Evolutionary conservation across 768 basidiomycete genomes (phyloP), one percentile per base, ranked within the genome.

Genomic region (Suillus fuscotomentosus): DNA sequence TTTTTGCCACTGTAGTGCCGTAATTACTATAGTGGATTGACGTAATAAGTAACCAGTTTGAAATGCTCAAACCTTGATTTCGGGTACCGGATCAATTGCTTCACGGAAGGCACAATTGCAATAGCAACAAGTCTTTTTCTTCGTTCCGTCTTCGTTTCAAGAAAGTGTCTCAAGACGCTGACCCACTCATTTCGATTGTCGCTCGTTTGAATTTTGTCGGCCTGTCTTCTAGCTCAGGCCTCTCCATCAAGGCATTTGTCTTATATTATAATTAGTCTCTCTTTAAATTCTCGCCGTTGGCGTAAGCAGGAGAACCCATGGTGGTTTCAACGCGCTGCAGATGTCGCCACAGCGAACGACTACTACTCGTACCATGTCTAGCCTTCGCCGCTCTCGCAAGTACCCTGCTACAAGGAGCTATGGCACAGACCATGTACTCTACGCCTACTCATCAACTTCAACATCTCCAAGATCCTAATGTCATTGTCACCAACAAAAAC

Each of bases 401-500:
- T 27, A 42, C 15, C 39, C 17, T 59, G 17, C 24, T 59, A 27
- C 57, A 59, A 41, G 57, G 57, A 31, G 57, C 57, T 42, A 59
- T 59, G 39, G 57, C 57, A 20, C 57, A 59, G 17, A 42, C 41
- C 41, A 27, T 41, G 24, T 20, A 59, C 24, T 31, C 57, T 6
- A 20, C 9, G 17, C 10, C 39, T 31, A 24, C 6, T 42, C 62
- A 70, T 24, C 66, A 64, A 48, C 67, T 76, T 56, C 39, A 67
- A n/a, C 75, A 64, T 22, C 65, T 73, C 27, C 60, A 65, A 5
- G 75, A 76, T 62, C 75, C 77, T 9, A 66, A 76, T 50, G 76
- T 77, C 60, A 47, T 76, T 63, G 68, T 76, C 27, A 63, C 59
- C 9, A 36, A 61, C 48, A 38, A 50, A 3, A 65, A 67, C 50